phyloP scores from a whole-genome alignment of 2,329 filamentous ascomycete species.

The Ceratocystis ficicola region DNA sequence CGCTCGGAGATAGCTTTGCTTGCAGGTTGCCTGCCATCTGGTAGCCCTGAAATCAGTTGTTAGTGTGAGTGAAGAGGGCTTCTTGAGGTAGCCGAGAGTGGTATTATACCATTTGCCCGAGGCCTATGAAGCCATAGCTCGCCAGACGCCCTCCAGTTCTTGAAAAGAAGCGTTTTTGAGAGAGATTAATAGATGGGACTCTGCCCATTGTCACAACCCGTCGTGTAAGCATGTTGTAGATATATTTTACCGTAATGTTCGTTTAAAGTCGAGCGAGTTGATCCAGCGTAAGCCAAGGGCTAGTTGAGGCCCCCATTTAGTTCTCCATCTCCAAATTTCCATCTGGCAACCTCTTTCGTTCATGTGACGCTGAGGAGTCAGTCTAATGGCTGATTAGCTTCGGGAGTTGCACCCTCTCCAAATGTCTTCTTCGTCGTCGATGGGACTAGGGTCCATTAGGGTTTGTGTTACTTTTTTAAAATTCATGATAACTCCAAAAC shows the following conservation, averaged over 20 bases:
- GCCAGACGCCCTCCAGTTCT: slow-evolving; percentile 37
- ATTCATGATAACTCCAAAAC: not conserved
- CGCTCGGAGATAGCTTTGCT: slow-evolving; percentile 40
- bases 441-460: not conserved
- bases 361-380: not conserved
- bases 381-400: not conserved
- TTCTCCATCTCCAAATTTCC: not conserved
- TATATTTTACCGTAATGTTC: too few relatives aligned
- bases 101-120: slow-evolving; percentile 47
- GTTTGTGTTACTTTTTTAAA: not conserved
- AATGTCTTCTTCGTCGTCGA: not conserved
- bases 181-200: not conserved
- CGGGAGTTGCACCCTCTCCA: not conserved
- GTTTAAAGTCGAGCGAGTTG: too few relatives aligned
- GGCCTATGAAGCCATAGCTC: slow-evolving; percentile 47
- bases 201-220: not conserved
- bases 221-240: slow-evolving; percentile 2
- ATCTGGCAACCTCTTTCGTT: not conserved
- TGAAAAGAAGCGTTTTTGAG: slow-evolving; percentile 41
- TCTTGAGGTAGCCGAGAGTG: not conserved
- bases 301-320: not conserved
- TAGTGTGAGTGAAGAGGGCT: not conserved
- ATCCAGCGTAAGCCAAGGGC: not conserved
- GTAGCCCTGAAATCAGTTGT: slow-evolving; percentile 36
- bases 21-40: slow-evolving; percentile 53